phyloP scores from a whole-genome alignment of 2,329 filamentous ascomycete genomes.

The Rhinocladiella similis region DNA sequence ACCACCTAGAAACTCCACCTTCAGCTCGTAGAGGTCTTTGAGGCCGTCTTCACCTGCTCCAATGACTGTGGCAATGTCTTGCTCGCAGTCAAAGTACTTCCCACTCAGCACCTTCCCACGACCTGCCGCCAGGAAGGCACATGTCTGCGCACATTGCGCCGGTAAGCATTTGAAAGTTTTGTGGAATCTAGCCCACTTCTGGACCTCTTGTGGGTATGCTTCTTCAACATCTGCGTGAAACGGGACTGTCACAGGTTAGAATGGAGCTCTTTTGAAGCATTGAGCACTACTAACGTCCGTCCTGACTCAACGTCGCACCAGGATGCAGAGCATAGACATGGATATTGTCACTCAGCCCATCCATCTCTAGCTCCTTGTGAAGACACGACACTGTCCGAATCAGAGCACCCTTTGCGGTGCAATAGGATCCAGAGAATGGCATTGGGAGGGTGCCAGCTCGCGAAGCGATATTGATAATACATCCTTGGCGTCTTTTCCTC shows the following conservation, averaged over 20 bases:
- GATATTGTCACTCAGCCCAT: conserved; percentile 4
- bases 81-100: conserved; percentile 6
- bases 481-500: conserved; percentile 5
- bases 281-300: background rate
- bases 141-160: conserved; percentile 1
- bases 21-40: background rate
- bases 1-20: conserved; percentile 8
- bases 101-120: conserved; percentile 4
- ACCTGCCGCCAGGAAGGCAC: conserved; percentile 9
- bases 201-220: background rate
- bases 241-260: background rate
- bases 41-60: background rate
- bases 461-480: conserved; percentile 19
- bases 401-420: background rate
- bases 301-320: conserved; percentile 1
- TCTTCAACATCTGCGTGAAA: background rate
- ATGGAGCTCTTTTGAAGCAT: too few species aligned
- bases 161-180: background rate
- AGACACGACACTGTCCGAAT: background rate
- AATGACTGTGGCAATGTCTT: background rate
- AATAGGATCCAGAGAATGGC: conserved; percentile 2
- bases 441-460: conserved; percentile 8
- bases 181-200: background rate
- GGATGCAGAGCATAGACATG: conserved; percentile 9
- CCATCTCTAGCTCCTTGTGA: conserved; percentile 6